These are phyloP conservation scores for Rhizoctonia solani DNA, from an alignment of 1,284 basidiomycete genomes.

Conservation along the genomic window DNA sequence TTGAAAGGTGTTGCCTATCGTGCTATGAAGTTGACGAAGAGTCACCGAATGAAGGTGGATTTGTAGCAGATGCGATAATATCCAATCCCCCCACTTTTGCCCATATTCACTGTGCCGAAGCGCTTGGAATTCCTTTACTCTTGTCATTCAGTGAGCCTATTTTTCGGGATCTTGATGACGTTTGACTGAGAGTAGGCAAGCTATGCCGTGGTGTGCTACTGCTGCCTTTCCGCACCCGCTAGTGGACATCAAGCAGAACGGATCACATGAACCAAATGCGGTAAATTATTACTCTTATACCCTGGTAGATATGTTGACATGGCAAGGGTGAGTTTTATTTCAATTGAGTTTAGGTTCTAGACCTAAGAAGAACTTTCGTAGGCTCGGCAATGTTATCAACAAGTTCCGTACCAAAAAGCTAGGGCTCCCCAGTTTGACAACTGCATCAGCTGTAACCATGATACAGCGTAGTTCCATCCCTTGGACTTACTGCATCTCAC, in stretches of 20 bases:
- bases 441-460: slow-evolving; percentile 56
- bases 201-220: slow-evolving; percentile 71
- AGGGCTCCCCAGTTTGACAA: slow-evolving; percentile 54
- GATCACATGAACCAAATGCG: slow-evolving; percentile 52
- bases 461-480: slow-evolving; percentile 63
- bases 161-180: neutral
- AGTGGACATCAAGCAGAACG: slow-evolving; percentile 58
- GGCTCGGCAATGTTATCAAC: slow-evolving; percentile 63
- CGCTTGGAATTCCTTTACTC: slow-evolving; percentile 60
- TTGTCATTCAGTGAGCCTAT: slow-evolving; percentile 58
- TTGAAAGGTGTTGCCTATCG: slow-evolving; percentile 60
- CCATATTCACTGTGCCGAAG: slow-evolving; percentile 66
- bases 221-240: slow-evolving; percentile 65
- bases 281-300: slow-evolving; percentile 62
- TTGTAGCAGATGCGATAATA: slow-evolving; percentile 66
- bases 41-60: slow-evolving; percentile 50
- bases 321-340: slow-evolving; percentile 55
- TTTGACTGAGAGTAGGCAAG: slow-evolving; percentile 44
- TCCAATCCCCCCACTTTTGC: slow-evolving; percentile 67
- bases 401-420: slow-evolving; percentile 58
- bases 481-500: slow-evolving; percentile 71
- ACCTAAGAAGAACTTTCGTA: slow-evolving; percentile 42
- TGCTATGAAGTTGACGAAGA: slow-evolving; percentile 54
- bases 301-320: slow-evolving; percentile 59
- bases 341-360: neutral